Conservation (phyloP, 176 grass and related monocot genomes). For the Areca catechu region DNA sequence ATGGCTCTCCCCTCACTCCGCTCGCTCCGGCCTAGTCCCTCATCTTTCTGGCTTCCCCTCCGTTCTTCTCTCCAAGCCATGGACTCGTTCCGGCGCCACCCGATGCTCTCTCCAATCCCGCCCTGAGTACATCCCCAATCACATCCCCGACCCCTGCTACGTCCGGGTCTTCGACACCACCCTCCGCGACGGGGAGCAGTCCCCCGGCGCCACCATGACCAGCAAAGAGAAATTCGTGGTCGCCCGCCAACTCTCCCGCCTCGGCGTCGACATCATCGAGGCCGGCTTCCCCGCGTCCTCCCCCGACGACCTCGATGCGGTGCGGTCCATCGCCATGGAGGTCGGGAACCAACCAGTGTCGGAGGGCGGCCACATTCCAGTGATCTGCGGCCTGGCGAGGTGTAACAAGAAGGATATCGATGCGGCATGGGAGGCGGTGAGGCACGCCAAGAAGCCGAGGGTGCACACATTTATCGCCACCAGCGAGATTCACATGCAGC, state of each 20-base stretch:
- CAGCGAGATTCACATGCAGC: conserved; percentile 45
- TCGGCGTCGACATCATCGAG: conserved; percentile 94
- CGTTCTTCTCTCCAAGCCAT: conserved; percentile 13
- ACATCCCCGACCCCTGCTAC: conserved; percentile 68
- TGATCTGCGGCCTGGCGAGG: conserved; percentile 74
- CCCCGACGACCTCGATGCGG: conserved; percentile 88
- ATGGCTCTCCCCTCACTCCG: neutral
- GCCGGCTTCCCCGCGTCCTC: conserved; percentile 79
- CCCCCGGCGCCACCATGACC: conserved; percentile 84
- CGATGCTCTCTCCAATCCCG: conserved; percentile 10
- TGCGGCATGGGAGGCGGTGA: conserved; percentile 89
- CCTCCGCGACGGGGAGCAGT: conserved; percentile 86
- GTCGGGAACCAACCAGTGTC: conserved; percentile 51
- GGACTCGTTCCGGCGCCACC: neutral
- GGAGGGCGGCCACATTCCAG: conserved; percentile 52
- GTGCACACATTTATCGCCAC: conserved; percentile 89
- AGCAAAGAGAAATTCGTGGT: conserved; percentile 74
- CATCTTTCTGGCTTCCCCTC: conserved; percentile 3
- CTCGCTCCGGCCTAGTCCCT: neutral
- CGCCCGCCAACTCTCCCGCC: conserved; percentile 63
- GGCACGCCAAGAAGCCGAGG: conserved; percentile 49
- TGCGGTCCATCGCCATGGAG: conserved; percentile 81
- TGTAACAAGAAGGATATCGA: conserved; percentile 71
- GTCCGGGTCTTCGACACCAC: conserved; percentile 94
- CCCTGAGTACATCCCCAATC: conserved; percentile 32